Conservation (phyloP, 768 basidiomycete genomes). For the Pleurotus sapidus region DNA sequence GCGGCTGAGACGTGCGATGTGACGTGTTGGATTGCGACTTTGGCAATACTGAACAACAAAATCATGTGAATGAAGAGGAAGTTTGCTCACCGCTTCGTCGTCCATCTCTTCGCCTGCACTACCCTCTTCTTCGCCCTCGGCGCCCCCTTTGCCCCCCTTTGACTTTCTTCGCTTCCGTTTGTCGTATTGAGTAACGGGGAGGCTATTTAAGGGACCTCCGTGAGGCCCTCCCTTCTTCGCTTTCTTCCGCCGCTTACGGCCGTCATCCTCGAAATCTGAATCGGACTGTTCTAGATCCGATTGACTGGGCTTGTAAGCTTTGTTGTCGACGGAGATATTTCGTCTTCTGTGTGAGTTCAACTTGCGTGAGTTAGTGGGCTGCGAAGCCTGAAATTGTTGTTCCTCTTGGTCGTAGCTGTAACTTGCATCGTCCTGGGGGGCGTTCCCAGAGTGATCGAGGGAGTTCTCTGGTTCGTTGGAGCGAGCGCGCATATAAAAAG, state of each 20-base stretch:
- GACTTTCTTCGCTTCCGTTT: slow-evolving; percentile 57
- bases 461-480: slow-evolving; percentile 50
- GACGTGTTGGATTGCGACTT: slow-evolving; percentile 29
- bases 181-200: slow-evolving; percentile 66
- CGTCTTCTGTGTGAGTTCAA: slow-evolving; percentile 42
- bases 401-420: slow-evolving; percentile 84
- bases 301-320: slow-evolving; percentile 69
- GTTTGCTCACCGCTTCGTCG: slow-evolving; percentile 26
- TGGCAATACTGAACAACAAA: slow-evolving; percentile 9
- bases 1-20: slow-evolving; percentile 35
- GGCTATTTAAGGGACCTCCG: slow-evolving; percentile 58
- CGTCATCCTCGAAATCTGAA: slow-evolving; percentile 54
- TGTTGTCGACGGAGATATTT: slow-evolving; percentile 75
- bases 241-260: slow-evolving; percentile 47
- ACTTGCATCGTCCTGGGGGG: slow-evolving; percentile 42
- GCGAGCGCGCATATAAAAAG: slow-evolving; percentile 64
- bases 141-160: slow-evolving; percentile 34
- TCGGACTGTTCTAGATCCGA: slow-evolving; percentile 65
- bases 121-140: slow-evolving; percentile 45
- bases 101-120: slow-evolving; percentile 45
- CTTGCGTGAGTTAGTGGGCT: slow-evolving; percentile 13
- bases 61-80: not conserved
- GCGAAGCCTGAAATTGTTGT: slow-evolving; percentile 48
- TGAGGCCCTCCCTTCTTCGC: slow-evolving; percentile 52
- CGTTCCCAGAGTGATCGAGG: slow-evolving; percentile 23